Base-by-base conservation (phyloP, 306 rosid species). In the Herpetospermum pedunculosum region DNA sequence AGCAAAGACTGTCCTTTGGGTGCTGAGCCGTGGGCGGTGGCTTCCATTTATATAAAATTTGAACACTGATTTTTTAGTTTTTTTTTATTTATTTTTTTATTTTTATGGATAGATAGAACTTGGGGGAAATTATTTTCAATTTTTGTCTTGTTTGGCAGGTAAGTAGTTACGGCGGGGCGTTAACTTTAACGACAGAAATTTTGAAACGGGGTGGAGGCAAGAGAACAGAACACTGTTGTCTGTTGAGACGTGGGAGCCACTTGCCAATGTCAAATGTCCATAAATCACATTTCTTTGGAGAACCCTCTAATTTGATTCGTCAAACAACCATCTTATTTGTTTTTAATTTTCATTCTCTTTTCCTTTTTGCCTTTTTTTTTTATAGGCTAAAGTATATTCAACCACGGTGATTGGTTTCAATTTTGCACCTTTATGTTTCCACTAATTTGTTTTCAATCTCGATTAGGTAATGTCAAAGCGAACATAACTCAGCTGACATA, bases 171-270 rank as follows among this genome's bases (percentile, higher is more conserved):
- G 73, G 73, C 21, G 21, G 70, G 46, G 16, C 70, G 70, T 62
- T 35, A 60, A 19, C 10, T 18, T 32, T 63, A 13, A 65, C 34
- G 73, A 37, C 35, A 9, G 52, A 4, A 69, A 62, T 18, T 44
- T 69, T 69, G 57, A 44, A 69, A 69, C 9, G 9, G 40, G 3
- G 57, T 69, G 74, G 73, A 69, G 74, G 74, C 74, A 69, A 69
- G 57, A 46, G 18, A 46, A n/a, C n/a, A 69, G 53, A 48, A 48
- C 57, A 68, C 14, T 41, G 73, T 43, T 68, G 72, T 40, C 52
- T 67, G 72, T 69, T 69, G 55, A 25, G 74, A 44, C 41, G 74
- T 69, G 74, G 41, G 74, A 28, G 41, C 74, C 74, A 69, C 74
- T 28, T 16, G 6, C 55, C 0, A 44, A 69, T 47, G 41, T 69